Base-by-base conservation (phyloP, 139 green algal species). In the Chara braunii region DNA sequence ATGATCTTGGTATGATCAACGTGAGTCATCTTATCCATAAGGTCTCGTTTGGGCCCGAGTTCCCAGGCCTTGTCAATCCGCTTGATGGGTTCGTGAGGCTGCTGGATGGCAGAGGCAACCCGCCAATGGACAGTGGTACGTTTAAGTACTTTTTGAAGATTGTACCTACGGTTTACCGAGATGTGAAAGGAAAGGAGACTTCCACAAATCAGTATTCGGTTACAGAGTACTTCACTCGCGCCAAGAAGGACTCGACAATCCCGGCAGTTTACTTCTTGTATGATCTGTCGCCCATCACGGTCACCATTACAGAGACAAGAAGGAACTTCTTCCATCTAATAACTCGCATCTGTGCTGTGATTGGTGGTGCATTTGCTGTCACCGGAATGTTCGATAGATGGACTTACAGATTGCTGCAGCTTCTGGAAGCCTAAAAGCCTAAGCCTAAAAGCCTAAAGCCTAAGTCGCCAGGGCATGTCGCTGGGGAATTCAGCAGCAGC, bases 191-290 rank as follows among this genome's bases (percentile, higher is more conserved):
- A 28, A 40, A 14, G 2, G 32, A 11, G 8, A 3, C 60, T 2
- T 1, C 84, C 60, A 91, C 88, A 9, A 84, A 92, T 79, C 89
- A 96, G 77, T 96, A 93, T 66, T 81, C 65, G 1, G 85, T 97
- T 23, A 91, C 83, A 7, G 89, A 95, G 72, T 92, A 93, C 69
- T 74, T 75, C 64, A 71, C 11, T 0, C 50, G n/a, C n/a, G n/a
- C n/a, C n/a, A n/a, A n/a, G n/a, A n/a, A n/a, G n/a, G n/a, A n/a
- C n/a, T n/a, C n/a, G n/a, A n/a, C n/a, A n/a, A n/a, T n/a, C n/a
- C 8, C 75, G 48, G 63, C 69, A 5, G 56, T 82, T n/a, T 77
- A 73, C 33, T 79, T 82, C 50, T 26, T 77, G 9, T 82, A 80
- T 32, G 76, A 82, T 28, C 22, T 82, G 30, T 77, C 64, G 6